Conservation (phyloP, 805 yeast genomes). For the Brettanomyces nanus region DNA sequence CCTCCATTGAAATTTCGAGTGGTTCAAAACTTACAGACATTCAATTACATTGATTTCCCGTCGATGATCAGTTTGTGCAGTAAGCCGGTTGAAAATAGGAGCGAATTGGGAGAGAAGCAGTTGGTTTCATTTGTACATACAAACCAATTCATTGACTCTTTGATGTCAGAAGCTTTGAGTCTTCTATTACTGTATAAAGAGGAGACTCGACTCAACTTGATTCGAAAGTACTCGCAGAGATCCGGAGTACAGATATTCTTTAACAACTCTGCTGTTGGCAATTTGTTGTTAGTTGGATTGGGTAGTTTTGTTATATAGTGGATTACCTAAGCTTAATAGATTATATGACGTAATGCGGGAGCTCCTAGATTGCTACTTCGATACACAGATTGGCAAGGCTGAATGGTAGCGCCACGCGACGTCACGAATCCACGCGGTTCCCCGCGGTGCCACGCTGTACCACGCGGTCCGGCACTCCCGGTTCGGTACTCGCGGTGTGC, state of each 20-base stretch:
- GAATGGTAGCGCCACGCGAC: too few relatives aligned
- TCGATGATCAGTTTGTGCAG: constrained; percentile 17
- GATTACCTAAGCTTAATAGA: background rate
- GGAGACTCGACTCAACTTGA: constrained; percentile 23
- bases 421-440: too few relatives aligned
- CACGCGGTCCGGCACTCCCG: too few relatives aligned
- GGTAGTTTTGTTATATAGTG: constrained; percentile 28
- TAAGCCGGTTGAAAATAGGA: constrained; percentile 5
- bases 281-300: constrained; percentile 29
- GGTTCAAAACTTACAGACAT: constrained; percentile 35
- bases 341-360: background rate
- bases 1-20: constrained; percentile 35
- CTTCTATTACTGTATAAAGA: constrained; percentile 24
- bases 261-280: constrained; percentile 32
- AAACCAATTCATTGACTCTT: constrained; percentile 22
- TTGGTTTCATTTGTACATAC: constrained; percentile 20
- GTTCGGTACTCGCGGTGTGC: too few relatives aligned
- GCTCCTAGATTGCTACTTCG: background rate
- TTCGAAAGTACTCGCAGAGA: constrained; percentile 23
- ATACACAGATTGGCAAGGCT: background rate
- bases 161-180: constrained; percentile 22
- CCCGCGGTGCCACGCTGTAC: too few relatives aligned
- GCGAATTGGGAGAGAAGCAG: constrained; percentile 8
- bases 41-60: constrained; percentile 30
- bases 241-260: constrained; percentile 27